Evolutionary conservation across 768 basidiomycete genomes (phyloP).

Genomic region (Calocera viscosa): DNA sequence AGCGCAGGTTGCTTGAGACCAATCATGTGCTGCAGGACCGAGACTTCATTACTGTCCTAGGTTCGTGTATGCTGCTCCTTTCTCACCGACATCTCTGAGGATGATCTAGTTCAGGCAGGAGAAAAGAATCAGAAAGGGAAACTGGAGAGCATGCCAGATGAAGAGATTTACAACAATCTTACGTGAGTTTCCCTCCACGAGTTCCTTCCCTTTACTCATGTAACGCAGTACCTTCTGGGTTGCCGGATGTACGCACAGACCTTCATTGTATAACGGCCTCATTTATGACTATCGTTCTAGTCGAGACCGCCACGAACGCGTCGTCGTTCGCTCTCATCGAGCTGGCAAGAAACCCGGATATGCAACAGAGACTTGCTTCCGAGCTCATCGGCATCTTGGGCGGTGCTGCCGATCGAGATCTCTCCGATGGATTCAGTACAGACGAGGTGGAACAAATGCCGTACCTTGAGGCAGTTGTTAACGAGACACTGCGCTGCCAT

Average conservation of each 20-base stretch:
- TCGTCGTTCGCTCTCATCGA: constrained; percentile 29
- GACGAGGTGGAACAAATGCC: not conserved
- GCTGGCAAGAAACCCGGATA: constrained; percentile 30
- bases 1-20: not conserved
- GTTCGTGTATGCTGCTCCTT: too few relatives aligned
- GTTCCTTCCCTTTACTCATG: not conserved
- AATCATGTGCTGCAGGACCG: not conserved
- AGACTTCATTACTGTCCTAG: too few relatives aligned
- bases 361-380: constrained; percentile 31
- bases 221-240: not conserved
- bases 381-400: constrained; percentile 27
- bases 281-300: not conserved
- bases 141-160: not conserved
- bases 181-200: not conserved
- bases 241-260: not conserved
- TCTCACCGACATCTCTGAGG: too few relatives aligned
- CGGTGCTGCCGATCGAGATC: not conserved
- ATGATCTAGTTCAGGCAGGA: not conserved
- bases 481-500: not conserved
- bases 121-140: not conserved
- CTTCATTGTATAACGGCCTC: not conserved
- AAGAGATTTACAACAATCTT: not conserved
- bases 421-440: not conserved
- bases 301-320: not conserved
- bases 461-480: not conserved